phyloP scores from a whole-genome alignment of 75 land plant species.

The Selaginella moellendorffii region DNA sequence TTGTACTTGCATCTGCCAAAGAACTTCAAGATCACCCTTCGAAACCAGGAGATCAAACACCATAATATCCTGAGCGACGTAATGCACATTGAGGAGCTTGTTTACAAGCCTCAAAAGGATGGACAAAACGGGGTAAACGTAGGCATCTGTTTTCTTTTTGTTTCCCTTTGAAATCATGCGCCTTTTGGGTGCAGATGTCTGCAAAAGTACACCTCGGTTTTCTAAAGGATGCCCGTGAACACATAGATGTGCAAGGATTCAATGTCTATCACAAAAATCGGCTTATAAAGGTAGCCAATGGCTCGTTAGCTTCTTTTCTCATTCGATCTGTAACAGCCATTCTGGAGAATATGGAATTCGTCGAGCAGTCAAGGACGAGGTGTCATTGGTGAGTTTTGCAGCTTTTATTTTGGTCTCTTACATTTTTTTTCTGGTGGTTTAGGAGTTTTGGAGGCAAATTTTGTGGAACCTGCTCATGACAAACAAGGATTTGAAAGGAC shows the following conservation, averaged over 20 bases:
- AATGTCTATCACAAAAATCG: slow-evolving; percentile 97
- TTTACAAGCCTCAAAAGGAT: slow-evolving; percentile 45
- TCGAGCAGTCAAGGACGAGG: slow-evolving; percentile 71
- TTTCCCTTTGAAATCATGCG: background rate
- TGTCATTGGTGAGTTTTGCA: slow-evolving; percentile 57
- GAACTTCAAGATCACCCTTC: slow-evolving; percentile 53
- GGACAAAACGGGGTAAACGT: background rate
- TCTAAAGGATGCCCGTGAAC: slow-evolving; percentile 78
- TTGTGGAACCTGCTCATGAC: slow-evolving; percentile 9
- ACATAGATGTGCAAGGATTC: slow-evolving; percentile 91
- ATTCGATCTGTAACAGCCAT: slow-evolving; percentile 46
- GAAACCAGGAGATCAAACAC: slow-evolving; percentile 73
- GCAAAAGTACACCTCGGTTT: slow-evolving; percentile 80
- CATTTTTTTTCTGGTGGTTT: background rate
- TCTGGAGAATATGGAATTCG: slow-evolving; percentile 59
- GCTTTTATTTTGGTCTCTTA: background rate
- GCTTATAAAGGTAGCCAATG: slow-evolving; percentile 52
- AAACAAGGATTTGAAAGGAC: slow-evolving; percentile 9
- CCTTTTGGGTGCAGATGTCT: slow-evolving; percentile 32
- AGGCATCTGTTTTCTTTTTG: background rate
- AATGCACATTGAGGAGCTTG: slow-evolving; percentile 48
- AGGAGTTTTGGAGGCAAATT: slow-evolving; percentile 8
- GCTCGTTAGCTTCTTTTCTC: background rate
- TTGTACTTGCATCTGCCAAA: slow-evolving; percentile 64
- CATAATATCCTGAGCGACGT: slow-evolving; percentile 77